Base-by-base conservation (phyloP, 2,329 filamentous ascomycete genomes). In the Epichloe brachyelytri region DNA sequence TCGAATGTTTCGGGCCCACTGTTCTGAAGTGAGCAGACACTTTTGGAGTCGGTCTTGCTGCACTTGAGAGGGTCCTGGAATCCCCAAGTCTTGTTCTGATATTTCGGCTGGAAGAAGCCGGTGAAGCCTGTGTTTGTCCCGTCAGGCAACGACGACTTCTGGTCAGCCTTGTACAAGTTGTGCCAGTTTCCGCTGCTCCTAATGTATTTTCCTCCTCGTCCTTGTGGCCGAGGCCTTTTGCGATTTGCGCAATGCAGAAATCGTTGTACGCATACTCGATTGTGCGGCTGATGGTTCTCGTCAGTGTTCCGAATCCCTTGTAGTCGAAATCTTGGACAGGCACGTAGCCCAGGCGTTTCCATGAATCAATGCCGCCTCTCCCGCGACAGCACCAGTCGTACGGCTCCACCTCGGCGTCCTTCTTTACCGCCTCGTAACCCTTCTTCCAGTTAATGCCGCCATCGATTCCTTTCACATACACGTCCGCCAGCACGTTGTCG, bases 181-280 rank as follows among this genome's bases (percentile, higher is more conserved):
- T 72, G 68, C 85, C 85, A 89, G 61, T 86, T 83, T 1, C 68
- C 69, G 49, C 80, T 78, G 0, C 80, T 76, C 0, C 64, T 63
- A 0, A 77, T 60, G 53, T 87, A 88, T 77, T 82, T 48, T 77
- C 70, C 22, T 73, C 69, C 46, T 85, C 83, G 0, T 62, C 65
- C 3, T 69, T 68, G 12, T 77, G 71, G 2, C 77, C 78, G 39
- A 86, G 62, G 0, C 67, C 71, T 10, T 72, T 71, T 0, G 83
- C 83, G 51, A 88, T 77, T 45, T 79, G 71, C 0, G 80, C 72
- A 51, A 86, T 81, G 56, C 78, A 80, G 58, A 80, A 90, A 66
- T 89, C 86, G 56, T 89, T 80, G 64, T 89, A 89, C 6, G 82
- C 79, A 62, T 90, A 90, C 62, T 89, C 86, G 0, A 89, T 76